Evolutionary conservation across 2,329 filamentous ascomycete genomes (phyloP).

Genomic region (Paracamarosporium sp.): DNA sequence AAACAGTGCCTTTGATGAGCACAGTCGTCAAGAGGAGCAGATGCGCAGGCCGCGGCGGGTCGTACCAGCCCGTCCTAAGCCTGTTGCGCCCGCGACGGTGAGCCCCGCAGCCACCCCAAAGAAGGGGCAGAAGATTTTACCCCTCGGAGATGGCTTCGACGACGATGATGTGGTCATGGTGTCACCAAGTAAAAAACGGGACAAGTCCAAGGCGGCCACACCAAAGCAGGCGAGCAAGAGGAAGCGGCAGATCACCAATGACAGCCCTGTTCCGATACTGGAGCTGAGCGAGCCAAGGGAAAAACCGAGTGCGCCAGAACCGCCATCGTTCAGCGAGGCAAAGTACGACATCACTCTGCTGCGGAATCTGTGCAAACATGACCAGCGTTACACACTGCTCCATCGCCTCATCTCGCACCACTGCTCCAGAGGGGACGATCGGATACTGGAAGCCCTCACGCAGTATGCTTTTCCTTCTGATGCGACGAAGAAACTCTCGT

Average conservation of each 20-base stretch:
- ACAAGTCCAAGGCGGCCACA: constrained; percentile 59
- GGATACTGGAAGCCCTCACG: constrained; percentile 72
- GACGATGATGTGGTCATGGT: constrained; percentile 65
- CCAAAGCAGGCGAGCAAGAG: constrained; percentile 72
- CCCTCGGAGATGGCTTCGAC: constrained; percentile 78
- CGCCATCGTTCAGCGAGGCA: constrained; percentile 2
- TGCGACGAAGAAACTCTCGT: constrained; percentile 62
- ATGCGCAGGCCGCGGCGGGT: constrained; percentile 48
- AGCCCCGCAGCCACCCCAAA: constrained; percentile 65
- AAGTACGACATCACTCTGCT: constrained; percentile 40
- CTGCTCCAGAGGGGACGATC: constrained; percentile 60
- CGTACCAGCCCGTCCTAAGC: constrained; percentile 33
- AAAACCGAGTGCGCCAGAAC: constrained; percentile 48
- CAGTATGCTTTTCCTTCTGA: constrained; percentile 70
- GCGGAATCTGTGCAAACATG: constrained; percentile 46
- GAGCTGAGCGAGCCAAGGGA: constrained; percentile 51
- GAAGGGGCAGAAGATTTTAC: constrained; percentile 62
- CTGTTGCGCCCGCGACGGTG: constrained; percentile 7
- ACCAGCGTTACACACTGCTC: constrained; percentile 54
- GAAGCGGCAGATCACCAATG: constrained; percentile 66
- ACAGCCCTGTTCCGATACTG: constrained; percentile 70
- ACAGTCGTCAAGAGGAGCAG: constrained; percentile 68
- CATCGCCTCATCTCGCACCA: constrained; percentile 71
- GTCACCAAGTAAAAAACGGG: constrained; percentile 60
- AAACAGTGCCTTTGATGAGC: constrained; percentile 74